phyloP scores from a whole-genome alignment of 2,329 filamentous ascomycete genomes.

The Aureobasidium sp. region DNA sequence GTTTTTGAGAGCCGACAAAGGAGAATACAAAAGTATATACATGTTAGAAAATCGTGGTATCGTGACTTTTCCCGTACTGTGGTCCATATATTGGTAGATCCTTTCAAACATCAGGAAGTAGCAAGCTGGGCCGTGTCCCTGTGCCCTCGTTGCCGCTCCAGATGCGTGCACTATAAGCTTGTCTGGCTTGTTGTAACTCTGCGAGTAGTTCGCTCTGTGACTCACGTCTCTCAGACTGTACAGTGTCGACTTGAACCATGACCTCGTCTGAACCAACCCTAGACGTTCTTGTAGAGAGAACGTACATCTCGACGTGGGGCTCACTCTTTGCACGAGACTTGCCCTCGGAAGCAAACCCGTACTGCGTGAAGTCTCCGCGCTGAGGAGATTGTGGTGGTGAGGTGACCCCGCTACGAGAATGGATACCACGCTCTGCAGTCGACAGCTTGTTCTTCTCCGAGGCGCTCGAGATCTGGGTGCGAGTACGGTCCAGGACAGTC shows the following conservation, averaged over 20 bases:
- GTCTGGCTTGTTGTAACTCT: neutral
- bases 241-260: neutral
- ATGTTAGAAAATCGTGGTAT: neutral
- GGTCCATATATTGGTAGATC: neutral
- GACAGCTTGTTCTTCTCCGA: neutral
- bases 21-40: neutral
- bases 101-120: neutral
- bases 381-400: neutral
- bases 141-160: neutral
- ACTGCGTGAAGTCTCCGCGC: neutral
- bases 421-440: neutral
- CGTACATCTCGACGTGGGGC: neutral
- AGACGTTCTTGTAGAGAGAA: neutral
- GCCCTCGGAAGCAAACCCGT: neutral
- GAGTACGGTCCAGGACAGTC: neutral
- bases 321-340: neutral
- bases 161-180: slow-evolving; percentile 3
- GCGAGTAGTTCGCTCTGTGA: neutral
- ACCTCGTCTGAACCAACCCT: neutral
- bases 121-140: neutral
- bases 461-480: neutral
- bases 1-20: neutral
- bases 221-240: neutral
- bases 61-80: neutral
- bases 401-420: neutral